Evolutionary conservation across 495 filamentous ascomycete species (phyloP), one percentile per base, ranked within the genome.

Genomic region (Podospora bellae-mahoneyi): DNA sequence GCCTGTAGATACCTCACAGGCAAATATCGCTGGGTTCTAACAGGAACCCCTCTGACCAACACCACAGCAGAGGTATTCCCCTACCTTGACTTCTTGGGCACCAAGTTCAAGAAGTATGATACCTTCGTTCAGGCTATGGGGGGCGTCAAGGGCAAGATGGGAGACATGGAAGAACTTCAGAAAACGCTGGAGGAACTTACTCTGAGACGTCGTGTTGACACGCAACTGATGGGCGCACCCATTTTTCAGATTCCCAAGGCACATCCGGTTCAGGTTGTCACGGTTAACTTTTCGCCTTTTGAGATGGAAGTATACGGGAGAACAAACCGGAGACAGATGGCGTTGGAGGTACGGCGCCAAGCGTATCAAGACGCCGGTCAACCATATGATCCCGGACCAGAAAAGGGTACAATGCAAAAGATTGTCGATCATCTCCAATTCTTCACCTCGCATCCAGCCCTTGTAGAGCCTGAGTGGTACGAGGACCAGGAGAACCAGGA

Each of bases 21-120:
- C 1, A 76, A 81, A 15, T 78, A 84, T 66, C 82, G 84, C 48
- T 92, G 90, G 89, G 78, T 83, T 0, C 39, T 92, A 0, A 84
- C 77, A 15, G 89, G 87, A 1, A 92, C 89, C 0, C 89, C 88
- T 0, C 72, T 90, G n/a, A 72, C 80, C 5, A 90, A 90, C 57
- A 70, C 78, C 34, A 68, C 76, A 60, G 74, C 73, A 73, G 59
- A 60, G 62, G 6, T 54, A 28, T 65, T 65, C 28, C 83, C 88
- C 0, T 88, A 87, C 69, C 83, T 92, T 64, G 79, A 84, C 28
- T 90, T 91, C 66, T 76, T 91, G 0, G 70, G 76, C 0, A 80
- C 79, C 1, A 72, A 67, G 32, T 80, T 77, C 58, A 62, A 76
- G 4, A 71, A 74, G 2, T 91, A 90, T 72, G 72, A 78, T 28